Percentiles rank a stretch among this genome's conserved stretches.
phyloP scores from a whole-genome alignment of 2,329 filamentous ascomycete genomes.

The Rhexocercosporidium sp. region DNA sequence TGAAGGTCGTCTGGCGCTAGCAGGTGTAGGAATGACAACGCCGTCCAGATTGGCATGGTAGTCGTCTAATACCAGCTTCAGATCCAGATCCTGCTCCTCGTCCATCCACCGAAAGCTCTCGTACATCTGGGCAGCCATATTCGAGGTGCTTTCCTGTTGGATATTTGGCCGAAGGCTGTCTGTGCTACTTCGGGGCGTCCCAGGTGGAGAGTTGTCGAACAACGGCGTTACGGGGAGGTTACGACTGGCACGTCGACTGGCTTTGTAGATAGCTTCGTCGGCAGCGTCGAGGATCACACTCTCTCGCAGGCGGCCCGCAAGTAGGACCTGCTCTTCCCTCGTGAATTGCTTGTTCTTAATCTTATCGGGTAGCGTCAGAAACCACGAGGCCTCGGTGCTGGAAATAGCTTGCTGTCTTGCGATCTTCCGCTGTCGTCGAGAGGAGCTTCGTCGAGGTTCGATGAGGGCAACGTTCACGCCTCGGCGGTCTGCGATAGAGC shows the following conservation, averaged over 20 bases:
- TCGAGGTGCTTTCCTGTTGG: constrained; percentile 26
- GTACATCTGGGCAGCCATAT: constrained; percentile 50
- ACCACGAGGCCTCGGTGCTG: constrained; percentile 69
- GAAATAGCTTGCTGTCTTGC: constrained; percentile 45
- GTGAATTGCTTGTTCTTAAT: constrained; percentile 73
- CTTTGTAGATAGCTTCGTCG: constrained; percentile 61
- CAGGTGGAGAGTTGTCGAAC: constrained; percentile 38
- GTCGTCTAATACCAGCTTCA: constrained; percentile 70
- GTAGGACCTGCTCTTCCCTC: constrained; percentile 69
- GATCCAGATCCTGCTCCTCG: constrained; percentile 72
- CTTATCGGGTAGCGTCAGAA: constrained; percentile 73
- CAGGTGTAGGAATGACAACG: constrained; percentile 52
- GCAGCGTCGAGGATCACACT: constrained; percentile 61
- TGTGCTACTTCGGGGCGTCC: constrained; percentile 34
- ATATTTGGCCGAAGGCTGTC: constrained; percentile 21
- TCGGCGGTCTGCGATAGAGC: constrained; percentile 38
- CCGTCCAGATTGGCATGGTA: constrained; percentile 69
- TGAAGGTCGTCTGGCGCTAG: constrained; percentile 58
- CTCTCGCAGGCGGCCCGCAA: constrained; percentile 58
- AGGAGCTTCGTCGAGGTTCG: constrained; percentile 35
- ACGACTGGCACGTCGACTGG: constrained; percentile 48
- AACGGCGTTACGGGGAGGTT: constrained; percentile 39
- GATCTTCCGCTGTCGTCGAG: constrained; percentile 37
- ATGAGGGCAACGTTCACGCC: constrained; percentile 36
- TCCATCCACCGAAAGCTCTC: constrained; percentile 78